Percentiles rank a stretch among this genome's conserved stretches.
Evolutionary conservation across 371 early-diverging fungal species (phyloP).

Genomic region (Catenaria anguillulae): DNA sequence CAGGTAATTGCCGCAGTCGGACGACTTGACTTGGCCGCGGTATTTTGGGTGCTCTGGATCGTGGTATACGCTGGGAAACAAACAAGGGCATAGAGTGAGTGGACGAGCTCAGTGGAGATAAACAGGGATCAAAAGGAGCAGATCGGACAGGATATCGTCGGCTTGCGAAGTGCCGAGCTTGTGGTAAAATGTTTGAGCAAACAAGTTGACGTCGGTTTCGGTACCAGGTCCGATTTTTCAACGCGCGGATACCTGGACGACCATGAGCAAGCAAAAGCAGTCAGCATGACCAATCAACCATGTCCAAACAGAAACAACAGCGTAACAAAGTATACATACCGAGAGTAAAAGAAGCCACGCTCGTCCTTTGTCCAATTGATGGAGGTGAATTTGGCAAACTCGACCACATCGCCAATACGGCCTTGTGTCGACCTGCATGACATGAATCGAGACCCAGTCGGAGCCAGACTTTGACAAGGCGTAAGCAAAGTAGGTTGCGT

Average conservation of each 20-base stretch:
- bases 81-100: no score
- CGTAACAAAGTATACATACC: no score
- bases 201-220: constrained; percentile 35
- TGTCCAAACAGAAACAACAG: no score
- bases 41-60: constrained; percentile 32
- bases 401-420: constrained; percentile 17
- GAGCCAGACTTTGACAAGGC: constrained; percentile 12
- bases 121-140: no score
- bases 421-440: constrained; percentile 21
- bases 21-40: constrained; percentile 16
- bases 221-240: constrained; percentile 36
- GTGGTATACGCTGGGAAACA: constrained; percentile 24
- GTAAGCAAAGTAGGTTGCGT: constrained; percentile 32
- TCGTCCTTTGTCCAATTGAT: constrained; percentile 44
- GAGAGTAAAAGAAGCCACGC: constrained; percentile 43
- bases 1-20: constrained; percentile 42
- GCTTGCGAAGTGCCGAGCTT: constrained; percentile 34
- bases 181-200: constrained; percentile 26
- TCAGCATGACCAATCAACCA: no score
- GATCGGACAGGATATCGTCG: constrained; percentile 27
- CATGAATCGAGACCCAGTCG: constrained; percentile 46
- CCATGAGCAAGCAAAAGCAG: no score
- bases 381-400: constrained; percentile 41
- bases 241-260: constrained; percentile 25
- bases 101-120: no score